A percentile compares a stretch with the other conserved stretches of the same genome.
phyloP scores from a whole-genome alignment of 2,329 filamentous ascomycete genomes.

The Tolypocladium sp. region DNA sequence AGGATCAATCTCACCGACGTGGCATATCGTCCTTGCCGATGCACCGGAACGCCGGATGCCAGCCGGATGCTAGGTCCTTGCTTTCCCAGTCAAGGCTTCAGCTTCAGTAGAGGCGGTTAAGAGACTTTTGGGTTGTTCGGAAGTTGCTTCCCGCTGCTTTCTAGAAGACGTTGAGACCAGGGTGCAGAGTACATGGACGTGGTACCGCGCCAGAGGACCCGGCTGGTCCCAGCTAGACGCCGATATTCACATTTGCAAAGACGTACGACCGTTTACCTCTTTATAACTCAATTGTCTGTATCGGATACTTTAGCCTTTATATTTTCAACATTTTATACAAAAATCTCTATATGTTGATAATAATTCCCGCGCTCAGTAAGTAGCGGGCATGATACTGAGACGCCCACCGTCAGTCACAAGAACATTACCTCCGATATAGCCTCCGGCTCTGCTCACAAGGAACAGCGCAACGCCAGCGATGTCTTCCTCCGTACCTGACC shows the following conservation, averaged over 20 bases:
- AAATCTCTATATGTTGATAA: too few relatives aligned
- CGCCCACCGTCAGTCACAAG: slow-evolving; percentile 30
- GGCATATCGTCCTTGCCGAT: neutral
- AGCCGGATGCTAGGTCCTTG: too few relatives aligned
- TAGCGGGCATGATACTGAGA: slow-evolving; percentile 18
- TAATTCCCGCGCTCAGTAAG: slow-evolving; percentile 16
- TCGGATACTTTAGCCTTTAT: neutral
- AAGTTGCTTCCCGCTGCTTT: neutral
- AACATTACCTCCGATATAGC: slow-evolving; percentile 54
- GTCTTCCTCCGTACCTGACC: slow-evolving; percentile 57
- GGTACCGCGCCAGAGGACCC: too few relatives aligned
- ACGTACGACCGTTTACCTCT: neutral
- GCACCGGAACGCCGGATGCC: neutral
- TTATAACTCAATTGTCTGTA: neutral
- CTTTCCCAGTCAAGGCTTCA: too few relatives aligned
- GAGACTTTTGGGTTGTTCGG: neutral
- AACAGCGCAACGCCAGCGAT: slow-evolving; percentile 57
- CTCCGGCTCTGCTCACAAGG: slow-evolving; percentile 51
- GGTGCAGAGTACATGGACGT: neutral
- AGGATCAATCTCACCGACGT: neutral
- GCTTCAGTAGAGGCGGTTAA: neutral
- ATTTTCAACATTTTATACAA: too few relatives aligned
- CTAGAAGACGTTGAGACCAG: neutral
- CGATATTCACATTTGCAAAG: neutral
- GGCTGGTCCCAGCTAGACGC: neutral